phyloP scores from a whole-genome alignment of 2,329 filamentous ascomycete species.

The Metarhizium humberi region DNA sequence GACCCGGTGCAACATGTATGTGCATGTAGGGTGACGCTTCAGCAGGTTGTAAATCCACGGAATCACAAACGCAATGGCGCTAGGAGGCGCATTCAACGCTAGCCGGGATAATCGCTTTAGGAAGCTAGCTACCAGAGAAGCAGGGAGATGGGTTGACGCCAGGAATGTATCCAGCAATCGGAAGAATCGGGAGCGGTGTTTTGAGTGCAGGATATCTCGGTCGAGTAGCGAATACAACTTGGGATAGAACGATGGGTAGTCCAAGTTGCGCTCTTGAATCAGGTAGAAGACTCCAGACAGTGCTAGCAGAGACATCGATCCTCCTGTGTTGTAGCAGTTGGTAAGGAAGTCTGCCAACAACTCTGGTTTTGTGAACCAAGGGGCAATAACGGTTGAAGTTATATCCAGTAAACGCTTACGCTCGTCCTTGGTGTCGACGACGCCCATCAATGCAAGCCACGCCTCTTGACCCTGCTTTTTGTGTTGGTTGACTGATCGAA shows the following conservation, averaged over 20 bases:
- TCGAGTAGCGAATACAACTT: slow-evolving; percentile 93
- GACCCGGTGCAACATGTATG: slow-evolving; percentile 90
- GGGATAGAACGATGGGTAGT: slow-evolving; percentile 88
- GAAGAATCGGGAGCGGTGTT: slow-evolving; percentile 89
- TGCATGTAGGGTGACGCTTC: slow-evolving; percentile 79
- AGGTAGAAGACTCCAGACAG: slow-evolving; percentile 91
- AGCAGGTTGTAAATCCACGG: slow-evolving; percentile 95
- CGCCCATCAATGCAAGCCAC: slow-evolving; percentile 70
- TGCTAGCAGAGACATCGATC: slow-evolving; percentile 77
- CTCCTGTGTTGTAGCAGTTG: slow-evolving; percentile 83
- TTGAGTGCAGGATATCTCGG: slow-evolving; percentile 79
- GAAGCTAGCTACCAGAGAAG: slow-evolving; percentile 85
- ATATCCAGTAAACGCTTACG: slow-evolving; percentile 69
- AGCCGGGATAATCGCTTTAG: slow-evolving; percentile 86
- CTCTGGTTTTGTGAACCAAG: slow-evolving; percentile 84
- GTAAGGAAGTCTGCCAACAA: slow-evolving; percentile 92
- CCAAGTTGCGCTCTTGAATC: slow-evolving; percentile 86
- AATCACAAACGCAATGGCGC: slow-evolving; percentile 78
- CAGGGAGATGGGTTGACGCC: slow-evolving; percentile 83
- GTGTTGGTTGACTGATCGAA: slow-evolving; percentile 59
- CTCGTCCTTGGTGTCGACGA: slow-evolving; percentile 59
- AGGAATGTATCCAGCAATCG: slow-evolving; percentile 86
- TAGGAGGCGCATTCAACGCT: slow-evolving; percentile 78
- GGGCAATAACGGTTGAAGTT: slow-evolving; percentile 70
- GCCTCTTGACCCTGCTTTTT: slow-evolving; percentile 76